phyloP scores from a whole-genome alignment of 1,139 yeast genomes.

The Scheffersomyces stambukii region DNA sequence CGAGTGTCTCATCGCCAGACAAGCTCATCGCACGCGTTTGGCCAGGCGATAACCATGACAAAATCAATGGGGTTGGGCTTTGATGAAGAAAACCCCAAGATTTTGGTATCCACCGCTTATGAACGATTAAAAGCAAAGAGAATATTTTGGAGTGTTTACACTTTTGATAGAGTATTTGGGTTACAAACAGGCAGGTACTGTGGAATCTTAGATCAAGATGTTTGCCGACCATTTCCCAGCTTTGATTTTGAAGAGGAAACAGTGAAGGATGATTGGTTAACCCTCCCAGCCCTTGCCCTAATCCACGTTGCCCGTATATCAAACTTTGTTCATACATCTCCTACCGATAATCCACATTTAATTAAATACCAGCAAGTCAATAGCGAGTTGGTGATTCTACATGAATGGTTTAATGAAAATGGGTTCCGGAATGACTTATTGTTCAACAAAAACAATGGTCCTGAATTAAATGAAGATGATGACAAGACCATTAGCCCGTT shows the following conservation, averaged over 20 bases:
- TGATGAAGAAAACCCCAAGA: conserved; percentile 14
- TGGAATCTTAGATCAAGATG: conserved; percentile 37
- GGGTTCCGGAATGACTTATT: conserved; percentile 33
- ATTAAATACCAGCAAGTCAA: conserved; percentile 33
- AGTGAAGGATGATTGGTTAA: conserved; percentile 50
- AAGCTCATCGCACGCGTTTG: conserved; percentile 49
- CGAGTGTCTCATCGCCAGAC: conserved; percentile 57
- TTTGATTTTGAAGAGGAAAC: conserved; percentile 24
- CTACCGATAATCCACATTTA: conserved; percentile 23
- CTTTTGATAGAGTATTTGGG: conserved; percentile 52
- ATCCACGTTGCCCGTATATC: conserved; percentile 40
- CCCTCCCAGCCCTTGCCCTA: conserved; percentile 47
- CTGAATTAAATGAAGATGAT: conserved; percentile 4
- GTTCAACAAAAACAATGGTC: conserved; percentile 15
- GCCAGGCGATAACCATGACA: conserved; percentile 51
- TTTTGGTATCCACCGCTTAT: conserved; percentile 29
- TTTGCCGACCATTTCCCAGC: conserved; percentile 30
- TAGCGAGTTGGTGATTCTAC: conserved; percentile 25
- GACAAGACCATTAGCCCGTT: conserved; percentile 14
- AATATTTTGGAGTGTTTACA: conserved; percentile 55
- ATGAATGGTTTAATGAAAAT: conserved; percentile 32
- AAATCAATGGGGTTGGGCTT: conserved; percentile 54
- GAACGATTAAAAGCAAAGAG: conserved; percentile 50
- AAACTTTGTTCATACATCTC: conserved; percentile 29
- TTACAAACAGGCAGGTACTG: conserved; percentile 52